A percentile compares a stretch with the other conserved stretches of the same genome.
Conservation (phyloP, 495 filamentous ascomycete genomes). For the Margaritispora aquatica region DNA sequence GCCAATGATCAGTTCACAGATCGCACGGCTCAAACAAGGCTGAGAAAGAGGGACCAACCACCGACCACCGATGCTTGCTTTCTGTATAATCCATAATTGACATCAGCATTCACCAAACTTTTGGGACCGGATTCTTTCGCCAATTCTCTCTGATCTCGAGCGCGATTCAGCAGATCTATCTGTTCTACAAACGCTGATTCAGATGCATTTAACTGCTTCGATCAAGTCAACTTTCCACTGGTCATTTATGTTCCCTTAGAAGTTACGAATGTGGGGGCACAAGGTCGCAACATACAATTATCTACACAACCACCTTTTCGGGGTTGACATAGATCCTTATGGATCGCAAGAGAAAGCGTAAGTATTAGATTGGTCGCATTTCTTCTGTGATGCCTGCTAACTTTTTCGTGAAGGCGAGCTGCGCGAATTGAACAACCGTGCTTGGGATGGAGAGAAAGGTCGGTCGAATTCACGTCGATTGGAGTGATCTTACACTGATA, state of each 20-base stretch:
- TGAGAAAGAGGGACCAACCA: background rate
- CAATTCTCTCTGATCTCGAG: background rate
- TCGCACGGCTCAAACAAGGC: background rate
- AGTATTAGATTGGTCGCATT: slow-evolving; percentile 16
- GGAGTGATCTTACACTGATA: slow-evolving; percentile 19
- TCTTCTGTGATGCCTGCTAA: slow-evolving; percentile 25
- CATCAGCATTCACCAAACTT: background rate
- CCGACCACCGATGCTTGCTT: background rate
- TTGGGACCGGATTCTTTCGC: background rate
- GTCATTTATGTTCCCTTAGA: slow-evolving; percentile 21
- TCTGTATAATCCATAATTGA: background rate
- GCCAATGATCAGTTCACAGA: no score
- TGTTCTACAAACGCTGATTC: slow-evolving; percentile 13
- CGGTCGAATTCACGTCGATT: no score
- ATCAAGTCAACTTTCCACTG: slow-evolving; percentile 17
- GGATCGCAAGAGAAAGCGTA: slow-evolving; percentile 85
- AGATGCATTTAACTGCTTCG: slow-evolving; percentile 28
- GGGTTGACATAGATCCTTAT: slow-evolving; percentile 36
- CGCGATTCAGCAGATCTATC: slow-evolving; percentile 2
- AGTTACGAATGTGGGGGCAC: slow-evolving; percentile 23
- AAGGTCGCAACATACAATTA: slow-evolving; percentile 13
- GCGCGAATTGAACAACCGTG: slow-evolving; percentile 76
- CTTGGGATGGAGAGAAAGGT: slow-evolving; percentile 84
- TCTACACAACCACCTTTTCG: background rate
- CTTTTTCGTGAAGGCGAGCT: slow-evolving; percentile 62